Evolutionary conservation across 2,329 filamentous ascomycete genomes (phyloP).

Genomic region (Aureobasidium vineae): DNA sequence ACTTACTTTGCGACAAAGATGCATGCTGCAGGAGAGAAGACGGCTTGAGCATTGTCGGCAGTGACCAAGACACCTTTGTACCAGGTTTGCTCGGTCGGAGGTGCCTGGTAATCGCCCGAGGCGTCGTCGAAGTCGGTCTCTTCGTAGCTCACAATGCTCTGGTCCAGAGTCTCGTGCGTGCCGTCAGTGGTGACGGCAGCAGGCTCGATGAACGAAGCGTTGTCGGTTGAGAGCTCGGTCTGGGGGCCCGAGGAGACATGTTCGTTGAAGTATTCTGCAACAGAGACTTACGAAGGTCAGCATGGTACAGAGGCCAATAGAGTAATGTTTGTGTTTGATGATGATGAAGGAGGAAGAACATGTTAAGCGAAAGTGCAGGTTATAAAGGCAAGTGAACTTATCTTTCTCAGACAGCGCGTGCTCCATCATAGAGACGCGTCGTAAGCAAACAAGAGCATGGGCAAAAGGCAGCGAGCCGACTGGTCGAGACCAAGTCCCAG

Average conservation of each 20-base stretch:
- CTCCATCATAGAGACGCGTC: neutral
- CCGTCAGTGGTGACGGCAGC: neutral
- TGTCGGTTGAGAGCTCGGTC: neutral
- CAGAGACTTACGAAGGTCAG: neutral
- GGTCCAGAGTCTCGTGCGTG: neutral
- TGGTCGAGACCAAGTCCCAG: neutral
- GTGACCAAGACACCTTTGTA: conserved; percentile 2
- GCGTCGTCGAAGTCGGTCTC: neutral
- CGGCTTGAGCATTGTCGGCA: conserved; percentile 48
- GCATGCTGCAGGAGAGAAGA: conserved; percentile 57
- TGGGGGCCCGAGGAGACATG: neutral
- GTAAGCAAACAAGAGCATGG: conserved; percentile 8
- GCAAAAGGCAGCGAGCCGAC: neutral
- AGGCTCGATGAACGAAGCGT: neutral
- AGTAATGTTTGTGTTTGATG: neutral
- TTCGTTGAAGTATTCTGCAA: neutral
- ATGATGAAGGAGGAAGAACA: neutral
- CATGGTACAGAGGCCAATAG: conserved; percentile 1
- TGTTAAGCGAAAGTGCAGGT: neutral
- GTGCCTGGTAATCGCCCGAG: neutral
- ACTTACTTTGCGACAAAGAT: conserved; percentile 67
- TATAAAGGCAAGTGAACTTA: neutral
- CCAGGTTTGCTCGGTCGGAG: neutral
- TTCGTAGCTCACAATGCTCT: neutral
- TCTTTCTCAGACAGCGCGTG: neutral